Base-by-base conservation (phyloP, 352 stramenopile species). In the Phytophthora sansomeana region DNA sequence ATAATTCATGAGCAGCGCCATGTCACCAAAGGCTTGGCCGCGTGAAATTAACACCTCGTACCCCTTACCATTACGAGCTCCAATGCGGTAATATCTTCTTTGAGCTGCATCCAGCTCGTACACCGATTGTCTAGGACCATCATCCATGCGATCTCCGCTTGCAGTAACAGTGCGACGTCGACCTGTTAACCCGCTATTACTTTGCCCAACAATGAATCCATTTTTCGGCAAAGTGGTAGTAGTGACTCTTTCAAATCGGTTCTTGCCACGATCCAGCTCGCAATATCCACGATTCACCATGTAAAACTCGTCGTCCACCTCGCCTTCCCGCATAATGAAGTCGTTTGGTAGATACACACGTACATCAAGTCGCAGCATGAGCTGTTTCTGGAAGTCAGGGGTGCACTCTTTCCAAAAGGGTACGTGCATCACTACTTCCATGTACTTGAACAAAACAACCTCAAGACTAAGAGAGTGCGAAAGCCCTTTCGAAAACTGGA, bases 301-400 rank as follows among this genome's bases (percentile, higher is more conserved):
- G 68, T 84, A 93, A 59, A 87, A 88, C 21, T 92, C 74, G 24
- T 77, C 71, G 36, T 75, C 80, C 0, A 89, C 75, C 43, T 92
- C 82, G 3, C 74, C 82, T 32, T 79, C 66, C 8, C 81, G 69
- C 29, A 91, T 81, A 35, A 95, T 81, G 36, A 81, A 94, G 55
- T 92, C 82, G 60, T 94, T 86, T 3, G 84, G 82, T 10, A 92
- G 59, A 58, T 91, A 93, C 13, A 93, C 71, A 36, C 80, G 77
- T 10, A 89, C 80, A 24, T 81, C 68, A 10, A 93, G 54, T 14
- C 65, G 60, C 26, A 87, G 28, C 54, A 91, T 72, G 4, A 93
- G 55, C 46, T 89, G 80, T 63, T 87, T 89, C 51, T 89, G 72
- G 61, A 95, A 89, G 42, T 93, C 81, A 0, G 79, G 72, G 0